Evolutionary conservation across 1,139 yeast species (phyloP).

Genomic region (Nakaseomyces glabratus): DNA sequence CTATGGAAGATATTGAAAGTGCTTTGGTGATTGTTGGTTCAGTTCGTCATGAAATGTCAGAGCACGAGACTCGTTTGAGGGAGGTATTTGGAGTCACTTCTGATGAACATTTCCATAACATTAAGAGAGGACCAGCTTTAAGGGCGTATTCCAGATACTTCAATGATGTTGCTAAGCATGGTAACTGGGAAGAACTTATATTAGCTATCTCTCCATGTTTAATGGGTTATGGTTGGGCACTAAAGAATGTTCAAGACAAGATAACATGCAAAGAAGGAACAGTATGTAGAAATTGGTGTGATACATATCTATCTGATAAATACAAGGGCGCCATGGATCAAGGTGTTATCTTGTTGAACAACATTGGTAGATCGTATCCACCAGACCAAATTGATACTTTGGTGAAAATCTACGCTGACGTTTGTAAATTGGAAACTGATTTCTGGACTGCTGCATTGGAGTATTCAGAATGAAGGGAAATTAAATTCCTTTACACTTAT

Average conservation of each 20-base stretch:
- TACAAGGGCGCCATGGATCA: conserved; percentile 43
- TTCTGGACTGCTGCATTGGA: conserved; percentile 49
- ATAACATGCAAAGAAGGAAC: conserved; percentile 25
- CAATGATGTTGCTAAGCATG: conserved; percentile 41
- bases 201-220: conserved; percentile 71
- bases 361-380: conserved; percentile 32
- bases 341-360: conserved; percentile 45
- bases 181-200: conserved; percentile 56
- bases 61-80: conserved; percentile 46
- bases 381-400: conserved; percentile 41
- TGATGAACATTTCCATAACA: conserved; percentile 33
- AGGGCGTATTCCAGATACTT: conserved; percentile 53
- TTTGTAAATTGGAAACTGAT: conserved; percentile 47
- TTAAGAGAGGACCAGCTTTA: conserved; percentile 50
- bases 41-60: conserved; percentile 47
- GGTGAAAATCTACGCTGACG: conserved; percentile 50
- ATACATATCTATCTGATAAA: conserved; percentile 51
- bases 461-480: conserved; percentile 9
- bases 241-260: conserved; percentile 16
- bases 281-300: conserved; percentile 49
- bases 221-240: conserved; percentile 56
- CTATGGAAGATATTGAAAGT: conserved; percentile 42
- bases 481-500: background rate
- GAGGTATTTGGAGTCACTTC: conserved; percentile 37
- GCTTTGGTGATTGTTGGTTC: conserved; percentile 46